Evolutionary conservation across 2,329 filamentous ascomycete species (phyloP), one percentile per base, ranked within the genome.

Genomic region (Talaromyces marneffei): DNA sequence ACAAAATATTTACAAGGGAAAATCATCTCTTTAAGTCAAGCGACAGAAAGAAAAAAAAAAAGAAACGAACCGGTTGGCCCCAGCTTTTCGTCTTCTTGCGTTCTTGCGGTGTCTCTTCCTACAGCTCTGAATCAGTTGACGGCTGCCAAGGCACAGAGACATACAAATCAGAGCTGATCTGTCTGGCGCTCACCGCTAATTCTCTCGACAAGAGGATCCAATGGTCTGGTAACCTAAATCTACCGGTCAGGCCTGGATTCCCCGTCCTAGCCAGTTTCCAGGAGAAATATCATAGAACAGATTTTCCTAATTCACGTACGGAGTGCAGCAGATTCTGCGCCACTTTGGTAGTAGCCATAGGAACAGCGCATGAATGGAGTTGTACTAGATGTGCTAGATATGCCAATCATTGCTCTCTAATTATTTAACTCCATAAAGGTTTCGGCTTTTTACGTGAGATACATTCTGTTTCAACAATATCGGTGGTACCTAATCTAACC

Each of bases 101-200:
- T 37, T 44, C 57, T 52, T 59, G 48, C 44, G 44, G 44, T 52
- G 57, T 44, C 57, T 58, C 20, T 58, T 37, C 42, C 29, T 58
- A 16, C 27, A 58, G 42, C 42, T 33, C n/a, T 35, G 48, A 35
- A 35, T 52, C 48, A 35, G 29, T 35, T 6, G 48, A 18, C 29
- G 56, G 35, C 31, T 23, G 56, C 56, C 56, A 58, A 58, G 56
- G 33, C 31, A 29, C 29, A 50, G 29, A 33, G 16, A 39, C 56
- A 50, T 50, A 23, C 31, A 46, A 58, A 48, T 37, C 46, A 27
- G 56, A 50, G 56, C 56, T 50, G 56, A 58, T 58, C 56, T 39
- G 29, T 48, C 56, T 37, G 31, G 31, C 56, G 56, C 56, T 58
- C 56, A 58, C 56, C 56, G 56, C 56, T 58, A 58, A 46, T 58